Base-by-base conservation (phyloP, 192 early-diverging fungal species). In the Dimargaris verticillata region DNA sequence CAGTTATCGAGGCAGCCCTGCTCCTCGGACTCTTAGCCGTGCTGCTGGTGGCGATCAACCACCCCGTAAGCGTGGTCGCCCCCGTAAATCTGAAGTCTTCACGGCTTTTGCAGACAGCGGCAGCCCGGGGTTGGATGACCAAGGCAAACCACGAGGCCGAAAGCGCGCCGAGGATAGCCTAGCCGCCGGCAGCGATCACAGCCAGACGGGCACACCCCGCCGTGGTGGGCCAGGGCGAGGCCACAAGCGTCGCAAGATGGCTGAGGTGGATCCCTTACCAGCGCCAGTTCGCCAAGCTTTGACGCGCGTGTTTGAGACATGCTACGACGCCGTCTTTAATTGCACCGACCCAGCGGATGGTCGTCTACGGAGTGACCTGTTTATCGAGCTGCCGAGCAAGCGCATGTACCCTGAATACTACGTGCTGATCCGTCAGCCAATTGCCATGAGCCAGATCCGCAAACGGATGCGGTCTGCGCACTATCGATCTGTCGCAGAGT, bases 381-480 rank as follows among this genome's bases (percentile, higher is more conserved):
- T 94, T 71, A 65, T 83, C 62, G 74, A 79, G 52, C 68, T 98
- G 25, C 88, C 87, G 13, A 62, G 70, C 20, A 71, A 80, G 59
- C 72, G 73, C 46, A 73, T 80, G 47, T 98, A 95, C 65, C 85
- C 91, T 0, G 83, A 87, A 67, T 98, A 98, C 70, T 96, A 96
- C 66, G 72, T 80, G 61, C 74, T 93, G 53, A 98, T 98, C 64
- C 68, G 70, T 18, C 68, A 83, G 26, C 95, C 93, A 6, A 94
- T 98, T 53, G 87, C 92, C 12, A 78, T 98, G 81, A 83, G 88
- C 50, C 83, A 80, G 57, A 98, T 98, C 69, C 75, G 84, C 60
- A 75, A 79, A 62, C 78, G 84, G 22, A 82, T 93, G 64, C 80
- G 82, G 62, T 82, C 72, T 13, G 67, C 75, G 45, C 71, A 78